Percentiles rank a stretch among this genome's conserved stretches.
These are phyloP conservation scores for Mytilinidion resinicola DNA, from an alignment of 495 filamentous ascomycete genomes.

Conservation along the genomic window DNA sequence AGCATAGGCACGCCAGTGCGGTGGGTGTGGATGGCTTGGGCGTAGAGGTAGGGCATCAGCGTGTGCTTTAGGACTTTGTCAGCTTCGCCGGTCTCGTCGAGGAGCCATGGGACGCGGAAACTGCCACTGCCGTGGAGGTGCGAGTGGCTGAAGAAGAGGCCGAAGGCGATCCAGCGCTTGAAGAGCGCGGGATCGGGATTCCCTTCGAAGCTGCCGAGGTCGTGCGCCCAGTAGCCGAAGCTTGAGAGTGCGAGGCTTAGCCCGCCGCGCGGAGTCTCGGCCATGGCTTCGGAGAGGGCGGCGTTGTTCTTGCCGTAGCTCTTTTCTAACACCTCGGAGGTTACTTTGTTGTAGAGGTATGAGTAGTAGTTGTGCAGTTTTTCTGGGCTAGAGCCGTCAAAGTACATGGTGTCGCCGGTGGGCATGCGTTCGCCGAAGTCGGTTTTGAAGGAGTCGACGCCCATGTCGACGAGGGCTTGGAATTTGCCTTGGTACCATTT, in stretches of 20 bases:
- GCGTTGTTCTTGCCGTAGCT: slow-evolving; percentile 51
- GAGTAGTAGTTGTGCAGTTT: slow-evolving; percentile 71
- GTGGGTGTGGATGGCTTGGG: slow-evolving; percentile 46
- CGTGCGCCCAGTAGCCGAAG: slow-evolving; percentile 60
- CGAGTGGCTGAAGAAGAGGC: slow-evolving; percentile 58
- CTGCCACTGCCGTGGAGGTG: slow-evolving; percentile 57
- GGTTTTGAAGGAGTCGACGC: slow-evolving; percentile 63
- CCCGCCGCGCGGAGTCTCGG: slow-evolving; percentile 62
- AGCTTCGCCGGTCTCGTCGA: slow-evolving; percentile 51
- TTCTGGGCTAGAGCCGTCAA: slow-evolving; percentile 49
- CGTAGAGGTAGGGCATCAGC: slow-evolving; percentile 57
- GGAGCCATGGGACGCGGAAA: slow-evolving; percentile 63
- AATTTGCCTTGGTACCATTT: slow-evolving; percentile 54
- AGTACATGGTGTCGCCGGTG: slow-evolving; percentile 42
- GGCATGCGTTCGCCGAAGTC: slow-evolving; percentile 67
- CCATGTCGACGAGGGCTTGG: slow-evolving; percentile 53
- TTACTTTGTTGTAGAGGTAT: slow-evolving; percentile 58
- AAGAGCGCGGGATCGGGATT: slow-evolving; percentile 58
- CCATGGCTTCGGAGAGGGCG: slow-evolving; percentile 64
- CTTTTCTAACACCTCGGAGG: slow-evolving; percentile 53
- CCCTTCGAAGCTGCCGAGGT: slow-evolving; percentile 67
- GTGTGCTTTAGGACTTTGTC: slow-evolving; percentile 51
- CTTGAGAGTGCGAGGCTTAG: slow-evolving; percentile 56
- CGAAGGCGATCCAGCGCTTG: slow-evolving; percentile 67
- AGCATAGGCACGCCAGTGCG: slow-evolving; percentile 48